phyloP scores from a whole-genome alignment of 495 filamentous ascomycete species.

The Penicillium coprophilum region DNA sequence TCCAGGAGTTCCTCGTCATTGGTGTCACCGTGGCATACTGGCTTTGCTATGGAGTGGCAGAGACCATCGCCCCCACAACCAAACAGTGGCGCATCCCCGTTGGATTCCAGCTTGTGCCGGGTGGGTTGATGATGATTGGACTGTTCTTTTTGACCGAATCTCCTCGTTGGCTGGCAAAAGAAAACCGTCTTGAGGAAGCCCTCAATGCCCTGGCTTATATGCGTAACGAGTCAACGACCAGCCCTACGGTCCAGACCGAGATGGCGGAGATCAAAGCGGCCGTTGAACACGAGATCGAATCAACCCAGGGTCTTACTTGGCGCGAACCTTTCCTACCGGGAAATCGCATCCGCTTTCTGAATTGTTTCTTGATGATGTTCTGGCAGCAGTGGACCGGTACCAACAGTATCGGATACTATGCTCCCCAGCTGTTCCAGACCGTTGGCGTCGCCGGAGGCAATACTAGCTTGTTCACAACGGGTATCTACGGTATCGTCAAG shows the following conservation, averaged over 20 bases:
- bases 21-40: conserved; percentile 36
- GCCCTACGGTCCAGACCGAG: conserved; percentile 61
- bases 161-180: conserved; percentile 58
- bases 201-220: conserved; percentile 33
- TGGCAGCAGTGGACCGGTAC: neutral
- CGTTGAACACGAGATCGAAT: neutral
- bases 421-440: neutral
- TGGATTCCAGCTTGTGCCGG: conserved; percentile 61
- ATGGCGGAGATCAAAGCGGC: conserved; percentile 65
- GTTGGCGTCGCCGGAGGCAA: neutral
- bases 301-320: neutral
- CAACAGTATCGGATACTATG: neutral
- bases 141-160: conserved; percentile 74
- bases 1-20: conserved; percentile 36
- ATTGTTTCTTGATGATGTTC: neutral
- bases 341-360: neutral
- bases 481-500: conserved; percentile 4
- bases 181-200: conserved; percentile 35
- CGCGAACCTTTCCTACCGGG: neutral
- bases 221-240: conserved; percentile 46
- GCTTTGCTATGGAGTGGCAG: conserved; percentile 4
- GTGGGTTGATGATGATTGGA: conserved; percentile 57
- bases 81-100: conserved; percentile 63
- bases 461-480: neutral
- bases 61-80: neutral